Evolutionary conservation across 768 basidiomycete genomes (phyloP), one percentile per base, ranked within the genome.

Genomic region (Russula earlei): DNA sequence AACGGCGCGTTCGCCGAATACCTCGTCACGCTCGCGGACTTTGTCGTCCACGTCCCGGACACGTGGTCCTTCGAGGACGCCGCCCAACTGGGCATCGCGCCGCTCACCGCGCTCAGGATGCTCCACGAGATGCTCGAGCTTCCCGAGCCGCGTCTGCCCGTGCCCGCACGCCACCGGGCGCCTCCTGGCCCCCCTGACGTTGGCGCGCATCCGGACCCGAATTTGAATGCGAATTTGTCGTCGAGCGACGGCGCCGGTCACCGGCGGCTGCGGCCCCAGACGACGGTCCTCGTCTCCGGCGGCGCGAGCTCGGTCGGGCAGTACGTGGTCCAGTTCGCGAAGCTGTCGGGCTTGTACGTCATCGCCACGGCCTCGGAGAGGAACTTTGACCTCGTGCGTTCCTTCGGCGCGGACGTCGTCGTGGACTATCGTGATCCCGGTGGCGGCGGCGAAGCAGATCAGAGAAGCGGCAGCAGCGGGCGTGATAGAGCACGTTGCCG

Each of bases 401-500:
- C 67, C 0, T 66, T 70, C 46, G 68, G 74, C 11, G 74, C 75
- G 11, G 66, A 69, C 45, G 66, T 64, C 9, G 71, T 71, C 17
- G 55, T 67, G 45, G 64, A 69, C 58, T 64, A 66, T 47, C 33
- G 54, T 11, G 62, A 63, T 52, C 52, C n/a, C 59, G 17, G 38
- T 40, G 24, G 55, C 49, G 9, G 49, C 54, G 41, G 54, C 27
- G 37, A 47, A 54, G 45, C 48, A 58, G 36, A 53, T 63, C 2
- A 42, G 49, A 33, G 52, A 63, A 8, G 48, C 49, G 22, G 36
- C 56, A 7, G 19, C 54, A 4, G 14, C 34, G 17, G 9, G 36
- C 14, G 29, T n/a, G n/a, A 19, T 50, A 3, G 48, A 56, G 5
- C 31, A 49, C 11, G 58, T 42, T 8, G 20, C 38, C 10, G 58